Conservation (phyloP, 805 yeast species). For the Starmerella bombi region DNA sequence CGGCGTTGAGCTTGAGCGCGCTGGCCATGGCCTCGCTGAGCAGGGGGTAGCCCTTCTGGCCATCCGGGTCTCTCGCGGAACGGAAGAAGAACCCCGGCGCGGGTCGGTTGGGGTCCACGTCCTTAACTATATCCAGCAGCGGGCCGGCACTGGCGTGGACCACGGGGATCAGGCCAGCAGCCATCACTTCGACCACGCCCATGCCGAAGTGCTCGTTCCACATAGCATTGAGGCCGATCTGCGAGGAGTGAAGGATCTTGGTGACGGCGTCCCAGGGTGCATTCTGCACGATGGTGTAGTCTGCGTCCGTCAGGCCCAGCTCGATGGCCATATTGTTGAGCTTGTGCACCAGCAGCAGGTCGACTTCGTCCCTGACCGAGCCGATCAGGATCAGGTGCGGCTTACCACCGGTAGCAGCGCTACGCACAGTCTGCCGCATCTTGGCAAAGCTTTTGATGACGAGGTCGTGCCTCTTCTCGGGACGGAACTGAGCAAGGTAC, state of each 20-base stretch:
- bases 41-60: slow-evolving; percentile 30
- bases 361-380: slow-evolving; percentile 60
- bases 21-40: slow-evolving; percentile 39
- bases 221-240: slow-evolving; percentile 87
- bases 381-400: slow-evolving; percentile 70
- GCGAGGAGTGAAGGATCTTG: slow-evolving; percentile 39
- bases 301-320: slow-evolving; percentile 32
- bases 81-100: slow-evolving; percentile 72
- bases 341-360: slow-evolving; percentile 42
- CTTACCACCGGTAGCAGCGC: slow-evolving; percentile 5
- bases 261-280: slow-evolving; percentile 56
- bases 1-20: slow-evolving; percentile 31
- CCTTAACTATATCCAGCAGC: slow-evolving; percentile 62
- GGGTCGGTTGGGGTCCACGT: slow-evolving; percentile 24
- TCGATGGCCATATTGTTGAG: slow-evolving; percentile 35
- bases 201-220: slow-evolving; percentile 99
- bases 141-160: slow-evolving; percentile 97
- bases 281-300: slow-evolving; percentile 51
- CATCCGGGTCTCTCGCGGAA: slow-evolving; percentile 59
- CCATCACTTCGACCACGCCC: slow-evolving; percentile 85
- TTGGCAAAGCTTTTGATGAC: slow-evolving; percentile 50
- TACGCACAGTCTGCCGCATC: slow-evolving; percentile 27
- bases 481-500: slow-evolving; percentile 83
- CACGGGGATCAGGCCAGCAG: slow-evolving; percentile 74
- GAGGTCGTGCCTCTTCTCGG: slow-evolving; percentile 80